Evolutionary conservation across 768 basidiomycete genomes (phyloP), one percentile per base, ranked within the genome.

Genomic region (Goffeauzyma gilvescens): DNA sequence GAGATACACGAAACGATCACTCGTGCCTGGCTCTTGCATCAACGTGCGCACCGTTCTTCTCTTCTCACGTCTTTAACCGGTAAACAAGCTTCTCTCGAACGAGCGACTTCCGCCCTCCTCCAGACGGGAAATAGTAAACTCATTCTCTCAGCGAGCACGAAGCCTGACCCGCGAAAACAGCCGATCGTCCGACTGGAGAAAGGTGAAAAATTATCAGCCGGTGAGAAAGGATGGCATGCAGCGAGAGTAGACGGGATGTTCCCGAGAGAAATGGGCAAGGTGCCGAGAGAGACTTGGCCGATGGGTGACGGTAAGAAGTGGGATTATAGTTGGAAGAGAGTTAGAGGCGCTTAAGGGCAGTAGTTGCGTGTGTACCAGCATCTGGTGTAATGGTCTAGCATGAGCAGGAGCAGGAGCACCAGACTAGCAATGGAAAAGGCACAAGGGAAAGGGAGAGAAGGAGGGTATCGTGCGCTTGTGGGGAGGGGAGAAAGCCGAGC

Each of bases 1-100:
- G 84, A 89, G 59, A 84, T 81, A 0, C 86, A 89, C 65, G 73
- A 83, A 47, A 89, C 83, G 3, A 84, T 89, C 41, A 77, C 81
- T 49, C 75, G 85, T 27, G 85, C 86, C 5, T 89, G 82, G 81
- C 67, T 76, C 38, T 71, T 89, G 12, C 76, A 84, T 65, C 69
- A 73, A 50, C 74, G 84, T 26, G 79, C 81, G 55, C 46, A 76
- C 31, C 73, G 85, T 38, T 75, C 79, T 55, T 68, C 70, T 49
- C 71, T 80, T 33, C 72, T 76, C 20, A 74, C 70, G 27, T 83
- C 85, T 57, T 58, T 81, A 50, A 67, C 68, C 45, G 71, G 76
- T 63, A 87, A 89, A 62, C 83, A 79, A 55, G 72, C 75, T 45
- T 72, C 74, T 55, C 84, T 89, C 83, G 67, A 67, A 59, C 65